Base-by-base conservation (phyloP, 139 green algal species). In the Chlamydomonas sp. region DNA sequence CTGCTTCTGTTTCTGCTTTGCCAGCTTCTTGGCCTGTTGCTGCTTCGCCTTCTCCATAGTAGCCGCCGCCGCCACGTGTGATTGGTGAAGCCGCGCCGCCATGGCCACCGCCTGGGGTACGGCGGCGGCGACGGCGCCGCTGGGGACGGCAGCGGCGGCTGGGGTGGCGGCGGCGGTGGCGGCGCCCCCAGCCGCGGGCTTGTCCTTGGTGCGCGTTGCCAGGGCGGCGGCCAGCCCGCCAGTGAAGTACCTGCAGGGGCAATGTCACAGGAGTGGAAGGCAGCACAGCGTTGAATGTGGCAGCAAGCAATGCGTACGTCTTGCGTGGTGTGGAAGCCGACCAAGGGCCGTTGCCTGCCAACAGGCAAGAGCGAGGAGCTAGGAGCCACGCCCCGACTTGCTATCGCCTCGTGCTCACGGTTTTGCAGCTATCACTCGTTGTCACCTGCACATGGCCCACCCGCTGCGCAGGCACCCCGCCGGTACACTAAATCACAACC, bases 31-130 rank as follows among this genome's bases (percentile, higher is more conserved):
- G 15, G 63, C 79, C 20, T 14, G 63, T 9, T 49, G 64, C 59
- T 79, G 12, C 62, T 78, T 60, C n/a, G 16, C 67, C 18, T 71
- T 71, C 60, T 62, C 78, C 1, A 69, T 62, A 9, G 69, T 49
- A 0, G 68, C 63, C 4, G 71, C 85, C 12, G 64, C 71, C 12
- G 63, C 73, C 74, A 63, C 60, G 77, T 63, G 60, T 18, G 90
- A 49, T 62, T 89, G 85, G 14, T 68, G 31, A 20, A 93, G 61
- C n/a, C 80, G 83, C 0, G 90, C 84, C 59, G 89, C 82, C 4
- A 94, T 76, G 1, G 91, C 92, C 0, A 90, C 92, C 4, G 82
- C 78, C 4, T 75, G 62, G 0, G 83, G 76, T 57, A 85, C 92
- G 71, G 71, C 31, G 82, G 12, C 61, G 15, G 62, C 82, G 10